Evolutionary conservation across 2,329 filamentous ascomycete genomes (phyloP).

Genomic region (Fusarium robinianum): DNA sequence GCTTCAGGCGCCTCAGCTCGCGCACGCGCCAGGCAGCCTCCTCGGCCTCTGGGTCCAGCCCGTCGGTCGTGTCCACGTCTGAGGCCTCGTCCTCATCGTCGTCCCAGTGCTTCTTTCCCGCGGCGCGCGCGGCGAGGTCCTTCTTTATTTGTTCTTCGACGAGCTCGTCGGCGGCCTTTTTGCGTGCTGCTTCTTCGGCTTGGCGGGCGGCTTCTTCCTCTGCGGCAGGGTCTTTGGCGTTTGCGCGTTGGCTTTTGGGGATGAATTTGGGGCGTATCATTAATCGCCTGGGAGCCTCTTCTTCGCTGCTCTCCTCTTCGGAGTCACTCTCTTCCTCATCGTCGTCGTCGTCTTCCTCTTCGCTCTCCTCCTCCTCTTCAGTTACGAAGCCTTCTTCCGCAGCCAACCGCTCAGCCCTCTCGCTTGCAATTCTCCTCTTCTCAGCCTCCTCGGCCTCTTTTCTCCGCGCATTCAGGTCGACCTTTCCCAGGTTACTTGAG

Average conservation of each 20-base stretch:
- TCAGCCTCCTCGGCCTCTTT: conserved; percentile 54
- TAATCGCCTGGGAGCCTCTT: conserved; percentile 59
- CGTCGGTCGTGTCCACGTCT: conserved; percentile 88
- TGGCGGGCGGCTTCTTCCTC: conserved; percentile 43
- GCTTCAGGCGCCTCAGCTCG: conserved; percentile 85
- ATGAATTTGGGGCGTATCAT: conserved; percentile 69
- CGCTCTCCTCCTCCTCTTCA: conserved; percentile 54
- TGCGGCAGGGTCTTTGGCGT: conserved; percentile 36
- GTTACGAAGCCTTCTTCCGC: conserved; percentile 68
- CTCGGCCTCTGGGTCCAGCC: conserved; percentile 83
- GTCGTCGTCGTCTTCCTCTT: conserved; percentile 39
- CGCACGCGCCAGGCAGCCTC: conserved; percentile 91
- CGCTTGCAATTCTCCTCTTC: conserved; percentile 51
- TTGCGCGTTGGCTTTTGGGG: conserved; percentile 59
- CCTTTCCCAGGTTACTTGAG: conserved; percentile 56
- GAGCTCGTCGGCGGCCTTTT: conserved; percentile 74
- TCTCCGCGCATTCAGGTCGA: conserved; percentile 55
- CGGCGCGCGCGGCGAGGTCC: conserved; percentile 73
- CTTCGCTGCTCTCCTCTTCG: conserved; percentile 57
- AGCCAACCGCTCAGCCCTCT: conserved; percentile 55
- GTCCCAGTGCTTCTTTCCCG: conserved; percentile 86
- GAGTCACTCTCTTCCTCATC: conserved; percentile 48
- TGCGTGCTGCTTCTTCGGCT: conserved; percentile 65
- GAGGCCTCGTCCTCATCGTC: conserved; percentile 71
- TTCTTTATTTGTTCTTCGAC: conserved; percentile 89